These are phyloP conservation scores for Dothideomycetes sp. DNA, from an alignment of 2,329 filamentous ascomycete genomes.

Conservation along the genomic window DNA sequence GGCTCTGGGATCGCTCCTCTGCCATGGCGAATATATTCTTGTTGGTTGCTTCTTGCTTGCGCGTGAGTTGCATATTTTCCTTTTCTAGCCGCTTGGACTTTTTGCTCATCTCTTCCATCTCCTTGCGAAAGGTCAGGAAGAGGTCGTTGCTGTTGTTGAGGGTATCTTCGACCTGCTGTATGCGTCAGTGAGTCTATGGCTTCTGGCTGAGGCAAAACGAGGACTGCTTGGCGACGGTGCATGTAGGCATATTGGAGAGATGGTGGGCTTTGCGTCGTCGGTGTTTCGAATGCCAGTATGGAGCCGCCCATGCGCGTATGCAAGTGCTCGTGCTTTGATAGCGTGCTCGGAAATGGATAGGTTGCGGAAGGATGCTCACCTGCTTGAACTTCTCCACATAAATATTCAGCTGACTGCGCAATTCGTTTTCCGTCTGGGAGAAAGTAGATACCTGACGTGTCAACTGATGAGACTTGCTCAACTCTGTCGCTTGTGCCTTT, in stretches of 20 bases:
- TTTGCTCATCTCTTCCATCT: constrained; percentile 99
- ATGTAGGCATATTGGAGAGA: no score
- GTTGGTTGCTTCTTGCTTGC: constrained; percentile 88
- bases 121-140: constrained; percentile 92
- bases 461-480: constrained; percentile 68
- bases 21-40: constrained; percentile 96
- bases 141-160: constrained; percentile 97
- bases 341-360: constrained; percentile 2
- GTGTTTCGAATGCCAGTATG: no score
- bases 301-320: no score
- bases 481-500: constrained; percentile 75
- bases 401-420: constrained; percentile 90
- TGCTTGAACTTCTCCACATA: constrained; percentile 99
- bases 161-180: constrained; percentile 87
- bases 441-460: constrained; percentile 90
- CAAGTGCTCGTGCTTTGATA: not conserved
- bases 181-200: constrained; percentile 23
- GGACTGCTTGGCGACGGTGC: not conserved
- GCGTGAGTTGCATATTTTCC: constrained; percentile 81
- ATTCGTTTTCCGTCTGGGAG: constrained; percentile 87
- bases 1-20: constrained; percentile 70
- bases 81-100: constrained; percentile 96
- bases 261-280: no score
- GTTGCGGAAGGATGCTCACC: constrained; percentile 42
- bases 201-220: constrained; percentile 1